Percentiles rank a stretch among this genome's conserved stretches.
Conservation (phyloP, 2,329 filamentous ascomycete genomes). For the Calonectria honghensis region DNA sequence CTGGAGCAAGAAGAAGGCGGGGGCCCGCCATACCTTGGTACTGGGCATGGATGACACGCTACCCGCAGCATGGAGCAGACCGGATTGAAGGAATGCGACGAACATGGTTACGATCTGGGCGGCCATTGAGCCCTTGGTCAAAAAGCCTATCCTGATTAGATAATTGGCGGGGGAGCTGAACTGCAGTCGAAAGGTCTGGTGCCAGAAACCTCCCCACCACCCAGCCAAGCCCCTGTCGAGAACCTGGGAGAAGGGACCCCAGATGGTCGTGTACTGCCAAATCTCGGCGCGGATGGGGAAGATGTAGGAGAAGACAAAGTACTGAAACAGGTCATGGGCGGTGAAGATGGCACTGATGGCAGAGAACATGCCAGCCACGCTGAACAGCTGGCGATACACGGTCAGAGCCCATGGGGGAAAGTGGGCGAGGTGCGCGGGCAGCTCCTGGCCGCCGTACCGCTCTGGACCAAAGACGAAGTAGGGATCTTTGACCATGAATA, state of each 20-base stretch:
- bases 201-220: slow-evolving; percentile 92
- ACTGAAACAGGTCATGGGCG: slow-evolving; percentile 75
- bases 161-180: slow-evolving; percentile 77
- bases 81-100: slow-evolving; percentile 77
- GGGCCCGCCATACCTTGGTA: slow-evolving; percentile 70
- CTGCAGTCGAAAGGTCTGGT: slow-evolving; percentile 88
- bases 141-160: slow-evolving; percentile 63
- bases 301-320: slow-evolving; percentile 67
- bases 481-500: slow-evolving; percentile 82
- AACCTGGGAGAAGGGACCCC: slow-evolving; percentile 74
- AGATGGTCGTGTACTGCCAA: slow-evolving; percentile 73
- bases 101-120: slow-evolving; percentile 57
- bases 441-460: slow-evolving; percentile 53
- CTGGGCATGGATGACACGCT: slow-evolving; percentile 78
- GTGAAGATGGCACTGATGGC: slow-evolving; percentile 78
- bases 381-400: slow-evolving; percentile 74
- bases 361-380: slow-evolving; percentile 73
- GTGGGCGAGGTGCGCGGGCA: slow-evolving; percentile 65
- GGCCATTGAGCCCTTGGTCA: slow-evolving; percentile 58
- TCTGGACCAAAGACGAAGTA: slow-evolving; percentile 80
- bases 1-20: slow-evolving; percentile 84
- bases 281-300: slow-evolving; percentile 71
- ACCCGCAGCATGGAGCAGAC: slow-evolving; percentile 81
- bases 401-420: slow-evolving; percentile 68
- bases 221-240: slow-evolving; percentile 84